A percentile compares a stretch with the other conserved stretches of the same genome.
Evolutionary conservation across 2,329 filamentous ascomycete genomes (phyloP).

Genomic region (Colletotrichum gigasporum): DNA sequence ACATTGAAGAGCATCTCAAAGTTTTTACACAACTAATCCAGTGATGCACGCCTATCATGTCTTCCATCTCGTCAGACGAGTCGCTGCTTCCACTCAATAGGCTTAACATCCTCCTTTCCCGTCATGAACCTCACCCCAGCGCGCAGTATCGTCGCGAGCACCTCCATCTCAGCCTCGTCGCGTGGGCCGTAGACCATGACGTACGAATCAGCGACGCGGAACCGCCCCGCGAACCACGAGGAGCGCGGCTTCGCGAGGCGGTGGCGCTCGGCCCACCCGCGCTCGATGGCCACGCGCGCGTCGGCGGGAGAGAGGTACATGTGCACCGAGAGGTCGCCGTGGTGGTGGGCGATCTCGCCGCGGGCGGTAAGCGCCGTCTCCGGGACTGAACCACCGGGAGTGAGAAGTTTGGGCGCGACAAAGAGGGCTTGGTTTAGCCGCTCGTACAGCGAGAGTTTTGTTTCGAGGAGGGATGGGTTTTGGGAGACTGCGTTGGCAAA

Average conservation of each 20-base stretch:
- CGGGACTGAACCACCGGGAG: neutral
- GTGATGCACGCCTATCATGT: too few species aligned
- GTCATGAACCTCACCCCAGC: constrained; percentile 22
- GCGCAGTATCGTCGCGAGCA: constrained; percentile 22
- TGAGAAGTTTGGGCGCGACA: neutral
- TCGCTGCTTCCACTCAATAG: constrained; percentile 14
- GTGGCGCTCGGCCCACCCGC: constrained; percentile 52
- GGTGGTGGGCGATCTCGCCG: constrained; percentile 49
- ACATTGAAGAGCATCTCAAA: neutral
- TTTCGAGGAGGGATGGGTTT: constrained; percentile 41
- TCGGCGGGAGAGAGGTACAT: constrained; percentile 48
- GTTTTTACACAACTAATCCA: fast-evolving
- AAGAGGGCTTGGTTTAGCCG: constrained; percentile 42
- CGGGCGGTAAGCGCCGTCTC: neutral
- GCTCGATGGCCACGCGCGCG: constrained; percentile 43
- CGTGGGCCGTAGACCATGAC: constrained; percentile 52
- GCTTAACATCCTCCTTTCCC: neutral
- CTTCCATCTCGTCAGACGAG: neutral
- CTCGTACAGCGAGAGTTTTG: constrained; percentile 42
- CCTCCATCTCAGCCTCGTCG: constrained; percentile 44
- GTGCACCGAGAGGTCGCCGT: constrained; percentile 50
- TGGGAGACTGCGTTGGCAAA: constrained; percentile 30
- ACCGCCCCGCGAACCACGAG: neutral
- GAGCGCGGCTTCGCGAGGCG: constrained; percentile 40
- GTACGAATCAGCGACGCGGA: constrained; percentile 41